A percentile compares a stretch with the other conserved stretches of the same genome.
phyloP scores from a whole-genome alignment of 1,284 basidiomycete genomes.

The Irpex rosettiformis region DNA sequence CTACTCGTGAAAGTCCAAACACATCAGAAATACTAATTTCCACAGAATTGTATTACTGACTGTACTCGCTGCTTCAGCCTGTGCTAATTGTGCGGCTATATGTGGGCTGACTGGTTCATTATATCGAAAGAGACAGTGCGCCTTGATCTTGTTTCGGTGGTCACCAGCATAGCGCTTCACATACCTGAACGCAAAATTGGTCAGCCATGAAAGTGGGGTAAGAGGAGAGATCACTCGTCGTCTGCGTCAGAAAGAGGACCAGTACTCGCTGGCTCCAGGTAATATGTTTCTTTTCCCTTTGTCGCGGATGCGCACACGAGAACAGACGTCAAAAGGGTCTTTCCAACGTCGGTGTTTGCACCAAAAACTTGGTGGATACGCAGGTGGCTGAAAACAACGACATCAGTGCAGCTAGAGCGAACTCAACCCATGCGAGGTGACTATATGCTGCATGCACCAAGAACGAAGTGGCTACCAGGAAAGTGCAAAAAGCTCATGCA shows the following conservation, averaged over 20 bases:
- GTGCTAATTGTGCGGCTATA: conserved; percentile 71
- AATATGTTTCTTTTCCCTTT: conserved; percentile 56
- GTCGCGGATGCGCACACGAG: conserved; percentile 72
- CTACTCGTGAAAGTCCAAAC: conserved; percentile 16
- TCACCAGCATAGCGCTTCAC: conserved; percentile 56
- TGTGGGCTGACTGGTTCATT: conserved; percentile 93
- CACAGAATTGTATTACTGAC: conserved; percentile 14
- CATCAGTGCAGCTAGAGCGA: conserved; percentile 22
- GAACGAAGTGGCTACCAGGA: neutral
- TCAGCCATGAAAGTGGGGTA: neutral
- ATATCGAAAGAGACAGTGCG: conserved; percentile 81
- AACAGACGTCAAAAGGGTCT: conserved; percentile 85
- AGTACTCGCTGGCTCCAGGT: conserved; percentile 91
- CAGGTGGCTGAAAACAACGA: conserved; percentile 72
- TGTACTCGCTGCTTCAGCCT: conserved; percentile 31
- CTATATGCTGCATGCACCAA: neutral
- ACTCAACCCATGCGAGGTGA: neutral
- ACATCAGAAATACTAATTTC: neutral
- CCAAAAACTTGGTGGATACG: conserved; percentile 90
- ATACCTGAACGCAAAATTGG: conserved; percentile 64
- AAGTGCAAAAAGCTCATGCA: too few relatives aligned
- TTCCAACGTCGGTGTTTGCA: conserved; percentile 90
- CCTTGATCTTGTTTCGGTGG: conserved; percentile 42
- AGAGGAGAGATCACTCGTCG: conserved; percentile 57
- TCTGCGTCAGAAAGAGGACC: conserved; percentile 80